A percentile compares a stretch with the other conserved stretches of the same genome.
These are phyloP conservation scores for Eimeria brunetti DNA, from an alignment of 169 alveolate genomes.

Conservation along the genomic window DNA sequence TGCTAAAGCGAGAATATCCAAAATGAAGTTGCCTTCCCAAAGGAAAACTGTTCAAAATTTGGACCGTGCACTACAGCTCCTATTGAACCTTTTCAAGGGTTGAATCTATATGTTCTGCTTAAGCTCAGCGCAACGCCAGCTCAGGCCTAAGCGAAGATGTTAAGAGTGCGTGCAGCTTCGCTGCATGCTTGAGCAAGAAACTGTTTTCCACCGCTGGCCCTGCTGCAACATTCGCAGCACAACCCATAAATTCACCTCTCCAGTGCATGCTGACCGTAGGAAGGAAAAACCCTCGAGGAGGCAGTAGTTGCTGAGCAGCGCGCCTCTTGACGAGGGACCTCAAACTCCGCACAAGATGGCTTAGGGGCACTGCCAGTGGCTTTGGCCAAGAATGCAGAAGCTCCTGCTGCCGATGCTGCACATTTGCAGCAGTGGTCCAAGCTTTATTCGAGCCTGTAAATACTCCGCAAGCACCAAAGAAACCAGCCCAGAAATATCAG, in stretches of 20 bases:
- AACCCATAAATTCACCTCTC: slow-evolving; percentile 21
- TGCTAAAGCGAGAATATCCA: background rate
- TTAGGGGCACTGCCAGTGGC: background rate
- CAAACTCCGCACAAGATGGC: background rate
- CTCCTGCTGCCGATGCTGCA: slow-evolving; percentile 48
- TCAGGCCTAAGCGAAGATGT: slow-evolving; percentile 22
- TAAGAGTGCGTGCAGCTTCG: slow-evolving; percentile 33
- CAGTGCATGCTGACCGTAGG: slow-evolving; percentile 30
- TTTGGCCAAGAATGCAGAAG: background rate
- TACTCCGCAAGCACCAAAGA: background rate
- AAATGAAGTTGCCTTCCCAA: background rate
- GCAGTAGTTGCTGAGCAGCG: background rate
- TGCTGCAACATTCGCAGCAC: background rate
- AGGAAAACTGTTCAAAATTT: background rate
- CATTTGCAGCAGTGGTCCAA: background rate
- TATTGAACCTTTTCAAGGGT: background rate
- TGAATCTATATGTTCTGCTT: background rate
- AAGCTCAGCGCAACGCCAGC: slow-evolving; percentile 30
- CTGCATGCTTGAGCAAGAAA: slow-evolving; percentile 18
- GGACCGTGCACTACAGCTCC: background rate
- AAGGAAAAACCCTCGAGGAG: slow-evolving; percentile 9
- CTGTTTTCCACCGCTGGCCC: slow-evolving; percentile 6
- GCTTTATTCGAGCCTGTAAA: background rate
- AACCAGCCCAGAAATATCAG: background rate
- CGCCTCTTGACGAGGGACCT: background rate